A percentile compares a stretch with the other conserved stretches of the same genome.
Conservation (phyloP, 805 yeast genomes). For the Saccharomycopsis olivae region DNA sequence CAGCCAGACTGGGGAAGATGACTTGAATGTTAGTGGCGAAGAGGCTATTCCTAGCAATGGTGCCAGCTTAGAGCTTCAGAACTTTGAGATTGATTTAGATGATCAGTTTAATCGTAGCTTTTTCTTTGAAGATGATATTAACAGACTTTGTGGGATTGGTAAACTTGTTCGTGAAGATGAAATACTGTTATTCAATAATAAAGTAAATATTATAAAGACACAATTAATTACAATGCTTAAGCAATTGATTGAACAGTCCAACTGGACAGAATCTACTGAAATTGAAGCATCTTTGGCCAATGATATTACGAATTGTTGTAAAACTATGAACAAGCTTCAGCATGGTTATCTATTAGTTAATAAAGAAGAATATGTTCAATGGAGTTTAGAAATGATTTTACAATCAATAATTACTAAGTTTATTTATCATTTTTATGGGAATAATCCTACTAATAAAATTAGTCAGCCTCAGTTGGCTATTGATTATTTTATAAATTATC, state of each 20-base stretch:
- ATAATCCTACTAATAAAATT: slow-evolving; percentile 16
- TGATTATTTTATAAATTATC: slow-evolving; percentile 13
- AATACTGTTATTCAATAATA: background rate
- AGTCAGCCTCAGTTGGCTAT: slow-evolving; percentile 16
- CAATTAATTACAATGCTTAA: no score
- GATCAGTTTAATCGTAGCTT: slow-evolving; percentile 11
- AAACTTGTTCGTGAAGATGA: background rate
- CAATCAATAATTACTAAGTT: slow-evolving; percentile 16
- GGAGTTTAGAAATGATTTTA: slow-evolving; percentile 12
- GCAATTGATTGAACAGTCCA: slow-evolving; percentile 9
- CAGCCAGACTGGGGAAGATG: no score
- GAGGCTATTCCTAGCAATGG: no score
- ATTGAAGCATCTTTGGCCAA: background rate
- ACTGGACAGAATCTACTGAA: slow-evolving; percentile 6
- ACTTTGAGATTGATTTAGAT: slow-evolving; percentile 1
- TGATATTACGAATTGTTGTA: slow-evolving; percentile 11
- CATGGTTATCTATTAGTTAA: background rate
- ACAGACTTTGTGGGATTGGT: background rate
- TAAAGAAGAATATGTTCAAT: background rate
- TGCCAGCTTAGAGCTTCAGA: background rate
- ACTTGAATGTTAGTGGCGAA: no score
- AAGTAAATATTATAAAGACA: no score
- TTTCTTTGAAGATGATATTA: slow-evolving; percentile 11
- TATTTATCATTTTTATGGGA: slow-evolving; percentile 17
- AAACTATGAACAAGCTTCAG: slow-evolving; percentile 11